Conservation (phyloP, 176 grass and related monocot genomes). For the Avena sativa region DNA sequence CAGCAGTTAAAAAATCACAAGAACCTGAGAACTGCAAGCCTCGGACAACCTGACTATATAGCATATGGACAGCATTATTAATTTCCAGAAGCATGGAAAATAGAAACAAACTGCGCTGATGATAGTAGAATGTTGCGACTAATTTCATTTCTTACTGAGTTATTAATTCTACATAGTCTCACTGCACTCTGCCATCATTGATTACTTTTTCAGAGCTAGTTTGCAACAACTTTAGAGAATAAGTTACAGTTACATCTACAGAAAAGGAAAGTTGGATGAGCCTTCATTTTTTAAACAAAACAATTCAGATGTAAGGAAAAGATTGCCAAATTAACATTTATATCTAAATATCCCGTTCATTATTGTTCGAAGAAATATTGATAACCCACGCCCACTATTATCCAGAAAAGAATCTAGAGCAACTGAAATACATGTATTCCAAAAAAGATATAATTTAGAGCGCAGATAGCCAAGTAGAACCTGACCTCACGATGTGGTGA, state of each 20-base stretch:
- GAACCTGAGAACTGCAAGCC: not conserved
- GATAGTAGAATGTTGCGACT: not conserved
- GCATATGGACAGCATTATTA: not conserved
- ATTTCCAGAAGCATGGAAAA: not conserved
- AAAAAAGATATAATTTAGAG: constrained; percentile 15
- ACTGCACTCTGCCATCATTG: not conserved
- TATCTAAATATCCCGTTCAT: not conserved
- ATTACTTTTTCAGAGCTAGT: constrained; percentile 25
- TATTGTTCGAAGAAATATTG: constrained; percentile 20
- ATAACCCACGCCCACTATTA: not conserved
- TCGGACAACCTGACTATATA: not conserved
- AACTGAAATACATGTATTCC: constrained; percentile 13
- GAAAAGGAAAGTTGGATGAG: not conserved
- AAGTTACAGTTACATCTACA: constrained; percentile 3
- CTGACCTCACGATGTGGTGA: constrained; percentile 43
- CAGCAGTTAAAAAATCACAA: not conserved
- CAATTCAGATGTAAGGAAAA: not conserved
- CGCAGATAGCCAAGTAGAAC: constrained; percentile 39
- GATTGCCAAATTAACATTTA: constrained; percentile 11
- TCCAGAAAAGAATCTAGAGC: not conserved
- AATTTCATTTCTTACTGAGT: not conserved
- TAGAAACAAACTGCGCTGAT: not conserved
- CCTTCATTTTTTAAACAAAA: constrained; percentile 16
- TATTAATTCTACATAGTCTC: constrained; percentile 16
- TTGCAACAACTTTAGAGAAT: not conserved